Base-by-base conservation (phyloP, 306 rosid genomes). In the Acacia confusa region DNA sequence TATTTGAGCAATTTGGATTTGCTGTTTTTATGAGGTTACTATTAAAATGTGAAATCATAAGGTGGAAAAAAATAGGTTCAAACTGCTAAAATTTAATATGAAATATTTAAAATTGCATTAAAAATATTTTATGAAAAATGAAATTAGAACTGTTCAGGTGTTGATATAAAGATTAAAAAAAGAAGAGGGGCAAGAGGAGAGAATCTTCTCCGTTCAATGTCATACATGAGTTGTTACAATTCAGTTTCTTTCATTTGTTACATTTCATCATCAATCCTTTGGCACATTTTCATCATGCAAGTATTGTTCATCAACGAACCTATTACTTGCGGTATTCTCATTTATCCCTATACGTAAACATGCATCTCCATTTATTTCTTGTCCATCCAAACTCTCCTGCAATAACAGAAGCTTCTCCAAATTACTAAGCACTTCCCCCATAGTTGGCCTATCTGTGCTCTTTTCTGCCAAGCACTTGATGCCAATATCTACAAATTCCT, bases 361-460 rank as follows among this genome's bases (percentile, higher is more conserved):
- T 28, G 38, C 12, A 63, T 22, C 48, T 34, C 17, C 8, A 28
- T 61, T 70, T 38, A 69, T 38, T 53, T 82, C 82, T 48, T 72
- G 55, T 67, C 53, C 71, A 55, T 86, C 80, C 17, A 57, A 25
- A 76, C 70, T 72, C 67, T 79, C 81, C 24, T 80, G 79, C 76
- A 60, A 6, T 20, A 64, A 68, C 15, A 79, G 19, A 72, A 80
- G 76, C 65, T 34, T 78, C 87, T 86, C 87, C 72, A 86, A 81
- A 32, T 28, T 73, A 74, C 76, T 61, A 6, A 86, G 81, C 60
- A 86, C 83, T 50, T 86, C 87, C 13, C 87, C 89, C 85, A 86
- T 83, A 1, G 81, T 80, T 47, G 87, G 89, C 79, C 89, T 80
- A 9, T 80, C 81, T 68, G 45, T 67, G 72, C 78, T 73, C 80